phyloP scores from a whole-genome alignment of 352 stramenopile genomes.

The Phytophthora agathidicida region DNA sequence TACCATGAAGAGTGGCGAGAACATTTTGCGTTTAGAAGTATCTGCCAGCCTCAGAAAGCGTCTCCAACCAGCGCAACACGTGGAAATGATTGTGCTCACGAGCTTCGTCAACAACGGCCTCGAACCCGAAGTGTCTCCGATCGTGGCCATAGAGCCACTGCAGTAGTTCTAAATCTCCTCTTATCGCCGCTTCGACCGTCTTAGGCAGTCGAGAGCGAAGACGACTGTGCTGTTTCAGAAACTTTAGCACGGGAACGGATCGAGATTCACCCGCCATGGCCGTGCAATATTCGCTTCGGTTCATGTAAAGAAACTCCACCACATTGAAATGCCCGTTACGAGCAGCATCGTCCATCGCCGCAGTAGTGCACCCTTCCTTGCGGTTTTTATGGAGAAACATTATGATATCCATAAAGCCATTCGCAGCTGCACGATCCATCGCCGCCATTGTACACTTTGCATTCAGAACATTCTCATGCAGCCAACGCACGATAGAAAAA shows the following conservation, averaged over 20 bases:
- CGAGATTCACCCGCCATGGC: conserved; percentile 29
- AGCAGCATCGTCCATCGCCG: conserved; percentile 46
- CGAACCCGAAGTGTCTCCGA: conserved; percentile 38
- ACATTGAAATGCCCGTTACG: conserved; percentile 36
- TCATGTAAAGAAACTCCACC: conserved; percentile 39
- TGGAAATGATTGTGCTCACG: conserved; percentile 40
- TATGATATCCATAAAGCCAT: conserved; percentile 32
- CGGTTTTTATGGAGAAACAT: conserved; percentile 42
- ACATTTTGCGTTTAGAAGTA: too few species aligned
- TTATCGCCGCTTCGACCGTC: conserved; percentile 27
- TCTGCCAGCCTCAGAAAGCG: conserved; percentile 32
- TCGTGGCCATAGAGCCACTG: conserved; percentile 46
- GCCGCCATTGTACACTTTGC: conserved; percentile 23
- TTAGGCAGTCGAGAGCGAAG: conserved; percentile 34
- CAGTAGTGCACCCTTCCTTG: conserved; percentile 46
- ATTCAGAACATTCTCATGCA: conserved; percentile 31
- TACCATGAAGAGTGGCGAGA: too few species aligned
- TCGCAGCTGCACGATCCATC: conserved; percentile 42
- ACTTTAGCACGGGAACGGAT: conserved; percentile 41
- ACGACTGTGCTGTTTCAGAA: conserved; percentile 35
- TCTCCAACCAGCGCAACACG: conserved; percentile 46
- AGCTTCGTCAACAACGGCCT: conserved; percentile 32
- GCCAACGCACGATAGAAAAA: conserved; percentile 31
- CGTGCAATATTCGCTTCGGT: conserved; percentile 48
- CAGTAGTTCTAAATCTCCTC: conserved; percentile 42